Evolutionary conservation across 2,329 filamentous ascomycete species (phyloP).

Genomic region (Aspergillus jensenii): DNA sequence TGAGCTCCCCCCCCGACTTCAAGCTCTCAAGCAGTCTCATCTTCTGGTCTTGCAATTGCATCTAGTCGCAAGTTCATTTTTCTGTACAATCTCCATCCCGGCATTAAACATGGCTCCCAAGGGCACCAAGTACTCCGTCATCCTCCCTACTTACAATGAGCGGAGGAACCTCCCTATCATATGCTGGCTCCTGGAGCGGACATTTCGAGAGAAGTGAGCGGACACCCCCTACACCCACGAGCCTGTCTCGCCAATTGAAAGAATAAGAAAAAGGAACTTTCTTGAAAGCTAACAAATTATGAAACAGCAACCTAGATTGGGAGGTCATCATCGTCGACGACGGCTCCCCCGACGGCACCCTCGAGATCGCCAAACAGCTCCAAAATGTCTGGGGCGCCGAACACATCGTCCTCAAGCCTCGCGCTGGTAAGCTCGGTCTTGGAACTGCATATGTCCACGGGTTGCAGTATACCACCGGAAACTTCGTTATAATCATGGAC

Average conservation of each 20-base stretch:
- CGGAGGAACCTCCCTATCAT: slow-evolving; percentile 95
- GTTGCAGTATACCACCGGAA: slow-evolving; percentile 83
- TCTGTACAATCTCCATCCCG: neutral
- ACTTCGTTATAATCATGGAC: slow-evolving; percentile 99
- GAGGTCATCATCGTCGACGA: slow-evolving; percentile 98
- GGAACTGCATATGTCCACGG: slow-evolving; percentile 96
- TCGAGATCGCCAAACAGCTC: slow-evolving; percentile 85
- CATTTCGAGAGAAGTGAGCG: slow-evolving; percentile 80
- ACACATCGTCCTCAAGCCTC: slow-evolving; percentile 80
- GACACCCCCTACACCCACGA: neutral
- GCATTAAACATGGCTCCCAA: slow-evolving; percentile 34
- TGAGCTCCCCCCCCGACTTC: neutral
- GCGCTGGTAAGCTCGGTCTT: slow-evolving; percentile 93
- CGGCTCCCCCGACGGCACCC: slow-evolving; percentile 92
- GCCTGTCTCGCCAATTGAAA: neutral
- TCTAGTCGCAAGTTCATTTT: neutral
- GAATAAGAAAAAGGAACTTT: neutral
- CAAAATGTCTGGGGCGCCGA: slow-evolving; percentile 75
- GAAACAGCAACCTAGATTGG: slow-evolving; percentile 81
- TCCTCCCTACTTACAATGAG: slow-evolving; percentile 98
- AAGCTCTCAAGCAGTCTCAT: neutral
- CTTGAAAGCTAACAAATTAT: neutral
- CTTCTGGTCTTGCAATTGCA: neutral
- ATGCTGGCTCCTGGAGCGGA: slow-evolving; percentile 88
- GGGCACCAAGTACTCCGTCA: slow-evolving; percentile 88